Evolutionary conservation across 768 basidiomycete species (phyloP), one percentile per base, ranked within the genome.

Genomic region (Trametes gibbosa): DNA sequence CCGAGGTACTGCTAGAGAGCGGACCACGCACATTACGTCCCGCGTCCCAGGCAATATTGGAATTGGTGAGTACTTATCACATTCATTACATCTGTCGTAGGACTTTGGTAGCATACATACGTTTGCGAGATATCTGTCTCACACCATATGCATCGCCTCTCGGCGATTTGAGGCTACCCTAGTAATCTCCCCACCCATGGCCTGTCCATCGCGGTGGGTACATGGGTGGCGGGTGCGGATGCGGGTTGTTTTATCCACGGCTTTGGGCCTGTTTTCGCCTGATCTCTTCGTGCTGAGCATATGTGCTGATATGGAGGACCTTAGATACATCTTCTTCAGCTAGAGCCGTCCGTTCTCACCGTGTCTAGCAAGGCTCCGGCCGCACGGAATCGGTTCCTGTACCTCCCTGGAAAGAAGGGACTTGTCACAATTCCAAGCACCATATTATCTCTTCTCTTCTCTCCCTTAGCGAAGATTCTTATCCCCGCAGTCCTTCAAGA

Each of bases 21-120:
- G 96, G 96, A 1, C 95, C 96, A 24, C 77, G 95, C 40, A 95
- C 92, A 16, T 75, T 99, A 29, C 74, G 95, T 37, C 92, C 95
- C 0, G 85, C 85, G 50, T 83, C 89, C 6, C 82, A 80, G 56
- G 74, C 86, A 3, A 79, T 94, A 32, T 74, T 98, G 13, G 89
- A 94, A 67, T 70, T 98, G 75, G 96, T 94, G 68, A 71, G 87
- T 75, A 55, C 61, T 39, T n/a, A 23, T 14, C 23, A 24, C 9
- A 23, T 10, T 46, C 23, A 23, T 13, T n/a, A n/a, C n/a, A n/a
- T n/a, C n/a, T n/a, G n/a, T n/a, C n/a, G n/a, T n/a, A n/a, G n/a
- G n/a, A n/a, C n/a, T n/a, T n/a, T n/a, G n/a, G n/a, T 7, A 14
- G 34, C 34, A 35, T 35, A 35, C 34, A n/a, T n/a, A n/a, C n/a